Evolutionary conservation across 495 filamentous ascomycete genomes (phyloP), one percentile per base, ranked within the genome.

Genomic region (Lasiosphaeris hirsuta): DNA sequence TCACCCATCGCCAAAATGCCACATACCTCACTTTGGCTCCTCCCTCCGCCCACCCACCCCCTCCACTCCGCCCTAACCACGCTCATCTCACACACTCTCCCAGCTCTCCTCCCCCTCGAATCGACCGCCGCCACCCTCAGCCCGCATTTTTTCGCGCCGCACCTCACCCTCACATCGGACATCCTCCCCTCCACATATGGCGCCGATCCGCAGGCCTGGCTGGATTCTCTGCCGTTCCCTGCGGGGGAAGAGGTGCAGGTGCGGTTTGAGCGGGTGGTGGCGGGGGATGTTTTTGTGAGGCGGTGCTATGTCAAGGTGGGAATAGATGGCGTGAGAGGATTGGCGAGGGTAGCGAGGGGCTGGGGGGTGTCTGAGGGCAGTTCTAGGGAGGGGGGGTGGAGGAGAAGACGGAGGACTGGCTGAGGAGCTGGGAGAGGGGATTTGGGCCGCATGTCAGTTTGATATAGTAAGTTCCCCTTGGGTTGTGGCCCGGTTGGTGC

Each of bases 391-490:
- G 50, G 43, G 11, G n/a, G n/a, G n/a, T n/a, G n/a, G 53, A 30
- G 39, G 56, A 23, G 14, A 62, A 60, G 61, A 66, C 65, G 57
- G 36, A 60, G 51, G 53, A 52, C 54, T 68, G 64, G 68, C 36
- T 69, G 48, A 45, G 44, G n/a, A 30, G 40, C 43, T 71, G 69
- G 69, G 13, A 48, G 19, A 13, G 30, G 44, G 63, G 33, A 17
- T 71, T 53, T 57, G 67, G 61, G 34, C 64, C 66, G 40, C 69
- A 71, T 55, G 49, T 71, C 33, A 69, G 66, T 54, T 49, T 71
- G 58, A 61, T 68, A 47, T 71, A 71, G 68, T 71, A 52, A 59
- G 68, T 67, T 8, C 15, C 44, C 7, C 18, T 14, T 46, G 3
- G 23, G 37, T 18, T 23, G 7, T n/a, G 23, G 15, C 1, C 36